phyloP scores from a whole-genome alignment of 768 basidiomycete species.

The Agrocybe chaxingu region DNA sequence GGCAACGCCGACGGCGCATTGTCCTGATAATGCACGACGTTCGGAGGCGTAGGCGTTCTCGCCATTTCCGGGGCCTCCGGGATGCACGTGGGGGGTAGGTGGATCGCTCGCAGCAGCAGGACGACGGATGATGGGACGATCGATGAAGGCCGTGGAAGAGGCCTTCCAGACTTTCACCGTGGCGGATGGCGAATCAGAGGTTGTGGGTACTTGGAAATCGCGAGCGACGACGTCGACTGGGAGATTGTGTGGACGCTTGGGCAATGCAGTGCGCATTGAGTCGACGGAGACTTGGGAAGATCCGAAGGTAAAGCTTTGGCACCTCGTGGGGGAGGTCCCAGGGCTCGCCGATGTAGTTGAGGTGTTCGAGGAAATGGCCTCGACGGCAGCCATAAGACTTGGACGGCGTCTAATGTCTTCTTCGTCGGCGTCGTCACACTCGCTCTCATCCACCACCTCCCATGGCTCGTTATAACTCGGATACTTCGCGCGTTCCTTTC shows the following conservation, averaged over 20 bases:
- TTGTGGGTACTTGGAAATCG: background rate
- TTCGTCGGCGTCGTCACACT: slow-evolving; percentile 8
- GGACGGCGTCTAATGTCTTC: slow-evolving; percentile 16
- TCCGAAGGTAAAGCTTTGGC: slow-evolving; percentile 24
- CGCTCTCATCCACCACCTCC: slow-evolving; percentile 38
- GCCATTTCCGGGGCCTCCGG: slow-evolving; percentile 5
- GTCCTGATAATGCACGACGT: background rate
- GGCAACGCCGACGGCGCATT: slow-evolving; percentile 3
- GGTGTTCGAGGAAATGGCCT: slow-evolving; percentile 12
- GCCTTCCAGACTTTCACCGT: slow-evolving; percentile 25
- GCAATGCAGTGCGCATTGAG: no score
- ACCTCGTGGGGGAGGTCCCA: slow-evolving; percentile 22
- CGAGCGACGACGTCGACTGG: no score
- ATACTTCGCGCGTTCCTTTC: slow-evolving; percentile 32
- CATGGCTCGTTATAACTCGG: slow-evolving; percentile 37
- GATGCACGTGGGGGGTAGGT: slow-evolving; percentile 1
- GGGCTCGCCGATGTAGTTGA: slow-evolving; percentile 10
- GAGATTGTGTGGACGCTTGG: no score
- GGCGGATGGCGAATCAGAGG: slow-evolving; percentile 7
- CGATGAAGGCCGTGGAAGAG: slow-evolving; percentile 21
- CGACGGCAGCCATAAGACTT: slow-evolving; percentile 24
- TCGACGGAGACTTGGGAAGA: slow-evolving; percentile 4
- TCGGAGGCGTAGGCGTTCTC: slow-evolving; percentile 12
- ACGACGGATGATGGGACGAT: slow-evolving; percentile 18
- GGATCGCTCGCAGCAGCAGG: slow-evolving; percentile 2